Evolutionary conservation across 495 filamentous ascomycete genomes (phyloP), one percentile per base, ranked within the genome.

Genomic region (Ramalina peruviana): DNA sequence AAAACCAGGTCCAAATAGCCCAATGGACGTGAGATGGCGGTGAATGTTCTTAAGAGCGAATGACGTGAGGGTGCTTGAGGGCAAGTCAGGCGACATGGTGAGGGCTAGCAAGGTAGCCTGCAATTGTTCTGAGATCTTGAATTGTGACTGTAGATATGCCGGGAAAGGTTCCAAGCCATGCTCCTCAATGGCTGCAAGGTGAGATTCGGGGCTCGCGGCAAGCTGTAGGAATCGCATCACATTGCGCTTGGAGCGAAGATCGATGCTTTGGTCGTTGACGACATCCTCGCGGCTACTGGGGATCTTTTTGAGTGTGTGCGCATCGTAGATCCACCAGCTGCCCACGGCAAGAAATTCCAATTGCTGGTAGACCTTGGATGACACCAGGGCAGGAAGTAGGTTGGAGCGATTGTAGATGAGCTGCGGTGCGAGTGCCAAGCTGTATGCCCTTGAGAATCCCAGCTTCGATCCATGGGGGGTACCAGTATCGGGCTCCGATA

Each of bases 301-400:
- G 48, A 96, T 80, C 19, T 79, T 78, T 36, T 11, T 33, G 30
- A 33, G 12, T 10, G 12, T 33, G 30, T 13, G 30, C 30, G 65
- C 60, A 13, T 58, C 55, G 7, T 82, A 81, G 36, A 94, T 79
- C 78, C 82, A 97, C 84, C 88, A 97, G 50, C 85, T 90, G 27
- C 93, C 93, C 6, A 97, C 83, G 5, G 92, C 88, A 53, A 89
- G 79, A 63, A 96, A 98, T 55, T 95, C 89, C 51, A 98, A 74
- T 64, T 94, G 86, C 30, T 78, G 77, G 54, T 93, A 85, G 47
- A 93, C 82, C 53, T 83, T 83, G 1, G 90, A 95, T 3, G 88
- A 86, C 37, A 97, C 81, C 36, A 98, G 74, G 51, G 80, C 72
- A 5, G 78, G 72, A 3, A 97, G 69, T 19, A 96, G 71, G 54